A percentile compares a stretch with the other conserved stretches of the same genome.
These are phyloP conservation scores for Fraxinus dipetala DNA, from an alignment of 305 asterid species.

Conservation along the genomic window DNA sequence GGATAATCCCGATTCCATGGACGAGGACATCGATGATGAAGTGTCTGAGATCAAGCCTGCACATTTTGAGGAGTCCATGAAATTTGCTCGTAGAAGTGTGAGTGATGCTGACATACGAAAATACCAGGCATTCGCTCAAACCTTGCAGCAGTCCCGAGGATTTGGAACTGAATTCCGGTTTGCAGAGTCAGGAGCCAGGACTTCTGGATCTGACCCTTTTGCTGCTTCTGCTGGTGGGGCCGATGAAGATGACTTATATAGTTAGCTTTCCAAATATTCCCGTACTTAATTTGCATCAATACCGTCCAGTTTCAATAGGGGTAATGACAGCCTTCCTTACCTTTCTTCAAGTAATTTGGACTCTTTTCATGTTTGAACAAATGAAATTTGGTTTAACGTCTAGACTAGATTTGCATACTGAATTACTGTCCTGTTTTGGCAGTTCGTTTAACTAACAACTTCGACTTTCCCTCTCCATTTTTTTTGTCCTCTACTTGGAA, in stretches of 20 bases:
- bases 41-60: slow-evolving; percentile 57
- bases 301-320: background rate
- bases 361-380: background rate
- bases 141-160: slow-evolving; percentile 71
- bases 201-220: slow-evolving; percentile 47
- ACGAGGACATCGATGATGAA: slow-evolving; percentile 57
- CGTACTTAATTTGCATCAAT: background rate
- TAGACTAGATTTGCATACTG: background rate
- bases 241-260: slow-evolving; percentile 61
- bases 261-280: slow-evolving; percentile 19
- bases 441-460: background rate
- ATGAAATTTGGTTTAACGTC: background rate
- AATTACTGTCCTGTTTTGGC: background rate
- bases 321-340: background rate
- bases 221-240: slow-evolving; percentile 47
- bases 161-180: slow-evolving; percentile 65
- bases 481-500: background rate
- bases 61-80: slow-evolving; percentile 75
- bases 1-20: slow-evolving; percentile 57
- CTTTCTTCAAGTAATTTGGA: background rate
- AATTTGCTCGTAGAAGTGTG: slow-evolving; percentile 62
- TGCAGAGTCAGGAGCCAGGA: slow-evolving; percentile 37
- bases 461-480: background rate
- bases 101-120: slow-evolving; percentile 72
- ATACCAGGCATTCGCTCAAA: slow-evolving; percentile 74